Conservation (phyloP, 371 early-diverging fungal genomes). For the Actinomortierella wolfii region DNA sequence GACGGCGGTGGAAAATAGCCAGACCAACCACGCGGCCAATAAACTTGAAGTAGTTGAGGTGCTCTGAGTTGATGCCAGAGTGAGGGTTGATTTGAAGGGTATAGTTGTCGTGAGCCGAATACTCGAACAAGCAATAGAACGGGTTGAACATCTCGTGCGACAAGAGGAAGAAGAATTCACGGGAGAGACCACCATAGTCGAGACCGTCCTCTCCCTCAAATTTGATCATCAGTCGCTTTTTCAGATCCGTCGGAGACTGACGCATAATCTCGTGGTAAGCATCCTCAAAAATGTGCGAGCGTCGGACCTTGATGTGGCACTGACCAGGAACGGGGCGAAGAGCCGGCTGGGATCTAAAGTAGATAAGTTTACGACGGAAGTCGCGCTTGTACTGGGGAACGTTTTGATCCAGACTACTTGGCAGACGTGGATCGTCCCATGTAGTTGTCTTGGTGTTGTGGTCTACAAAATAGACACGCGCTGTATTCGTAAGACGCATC, state of each 20-base stretch:
- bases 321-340: conserved; percentile 92
- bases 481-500: conserved; percentile 94
- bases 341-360: conserved; percentile 93
- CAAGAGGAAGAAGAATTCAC: conserved; percentile 96
- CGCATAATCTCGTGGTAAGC: conserved; percentile 93
- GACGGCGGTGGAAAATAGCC: conserved; percentile 96
- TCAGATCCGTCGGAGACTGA: conserved; percentile 82
- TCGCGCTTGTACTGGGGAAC: conserved; percentile 98
- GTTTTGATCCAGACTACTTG: conserved; percentile 90
- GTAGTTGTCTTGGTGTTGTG: conserved; percentile 94
- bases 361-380: conserved; percentile 94
- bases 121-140: conserved; percentile 95
- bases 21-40: conserved; percentile 97
- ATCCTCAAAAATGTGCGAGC: conserved; percentile 92
- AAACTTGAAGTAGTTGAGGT: conserved; percentile 97
- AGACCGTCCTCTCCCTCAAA: conserved; percentile 98
- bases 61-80: conserved; percentile 97
- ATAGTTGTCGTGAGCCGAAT: conserved; percentile 96
- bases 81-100: conserved; percentile 96
- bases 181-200: conserved; percentile 97
- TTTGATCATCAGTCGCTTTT: conserved; percentile 96
- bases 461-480: conserved; percentile 93
- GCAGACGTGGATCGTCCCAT: conserved; percentile 96
- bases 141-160: conserved; percentile 99
- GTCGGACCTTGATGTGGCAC: conserved; percentile 88